These are phyloP conservation scores for Forsythia suspensa DNA, from an alignment of 257 asterid species.

Conservation along the genomic window DNA sequence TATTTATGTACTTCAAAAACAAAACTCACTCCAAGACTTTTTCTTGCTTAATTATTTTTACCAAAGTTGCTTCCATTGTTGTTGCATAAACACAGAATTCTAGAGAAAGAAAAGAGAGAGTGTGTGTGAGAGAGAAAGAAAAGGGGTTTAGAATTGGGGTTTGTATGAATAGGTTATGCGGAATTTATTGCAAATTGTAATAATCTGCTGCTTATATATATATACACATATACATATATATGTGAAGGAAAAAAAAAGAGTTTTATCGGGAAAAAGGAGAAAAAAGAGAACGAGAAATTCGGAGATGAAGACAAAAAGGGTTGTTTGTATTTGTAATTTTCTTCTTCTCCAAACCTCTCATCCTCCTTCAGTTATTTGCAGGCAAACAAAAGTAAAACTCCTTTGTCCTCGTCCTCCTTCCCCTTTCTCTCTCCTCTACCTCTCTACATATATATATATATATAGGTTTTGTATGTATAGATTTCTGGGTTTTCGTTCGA, in stretches of 20 bases:
- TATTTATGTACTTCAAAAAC: neutral
- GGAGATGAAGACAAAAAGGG: neutral
- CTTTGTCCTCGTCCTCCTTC: neutral
- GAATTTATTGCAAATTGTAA: conserved; percentile 10
- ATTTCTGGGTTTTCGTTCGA: neutral
- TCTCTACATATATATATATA: neutral
- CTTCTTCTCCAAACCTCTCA: conserved; percentile 7
- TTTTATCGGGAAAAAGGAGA: neutral
- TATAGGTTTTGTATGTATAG: neutral
- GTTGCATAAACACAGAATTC: neutral
- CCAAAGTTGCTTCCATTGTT: neutral
- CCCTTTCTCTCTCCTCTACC: neutral
- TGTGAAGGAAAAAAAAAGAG: neutral
- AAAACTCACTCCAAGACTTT: conserved; percentile 8
- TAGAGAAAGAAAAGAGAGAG: neutral
- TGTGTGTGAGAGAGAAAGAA: neutral
- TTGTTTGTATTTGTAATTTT: neutral
- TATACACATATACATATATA: neutral
- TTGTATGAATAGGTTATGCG: conserved; percentile 14
- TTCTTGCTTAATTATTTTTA: conserved; percentile 13
- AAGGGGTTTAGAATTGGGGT: conserved; percentile 38
- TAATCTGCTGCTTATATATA: neutral
- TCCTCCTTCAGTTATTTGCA: conserved; percentile 5
- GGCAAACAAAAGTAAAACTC: neutral
- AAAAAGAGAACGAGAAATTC: neutral